Evolutionary conservation across 2,329 filamentous ascomycete species (phyloP).

Genomic region (Dactylonectria macrodidyma): DNA sequence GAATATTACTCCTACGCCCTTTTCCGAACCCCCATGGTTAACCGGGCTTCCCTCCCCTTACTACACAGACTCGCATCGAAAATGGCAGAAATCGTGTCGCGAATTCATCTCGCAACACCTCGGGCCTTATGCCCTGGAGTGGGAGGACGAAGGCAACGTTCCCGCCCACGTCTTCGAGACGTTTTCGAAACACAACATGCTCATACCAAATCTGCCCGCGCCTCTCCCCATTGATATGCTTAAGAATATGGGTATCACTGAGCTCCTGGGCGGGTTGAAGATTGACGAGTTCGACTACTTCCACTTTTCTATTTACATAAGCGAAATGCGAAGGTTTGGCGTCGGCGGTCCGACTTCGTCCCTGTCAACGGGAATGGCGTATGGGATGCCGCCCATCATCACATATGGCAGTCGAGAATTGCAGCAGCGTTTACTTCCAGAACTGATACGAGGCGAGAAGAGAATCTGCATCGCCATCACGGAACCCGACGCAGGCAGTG

Average conservation of each 20-base stretch:
- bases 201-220: constrained; percentile 77
- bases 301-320: constrained; percentile 78
- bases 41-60: constrained; percentile 79
- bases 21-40: constrained; percentile 81
- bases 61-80: constrained; percentile 75
- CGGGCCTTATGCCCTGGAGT: constrained; percentile 74
- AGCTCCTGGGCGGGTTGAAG: constrained; percentile 75
- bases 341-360: constrained; percentile 74
- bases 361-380: constrained; percentile 79
- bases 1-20: constrained; percentile 59
- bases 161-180: constrained; percentile 74
- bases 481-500: constrained; percentile 80
- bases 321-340: constrained; percentile 80
- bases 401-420: constrained; percentile 76
- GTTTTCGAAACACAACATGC: constrained; percentile 77
- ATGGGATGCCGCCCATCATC: constrained; percentile 79
- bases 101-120: constrained; percentile 77
- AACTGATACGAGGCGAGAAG: constrained; percentile 76
- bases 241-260: constrained; percentile 74
- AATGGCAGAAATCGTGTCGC: constrained; percentile 78
- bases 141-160: constrained; percentile 76
- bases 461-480: constrained; percentile 84
- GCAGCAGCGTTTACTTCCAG: constrained; percentile 77
- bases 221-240: constrained; percentile 79
- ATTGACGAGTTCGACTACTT: constrained; percentile 83